Conservation (phyloP, 306 rosid species). For the peach (Prunus persica) region Prunus_persica_NCBIv2 NC_034011.1:522501-523000, state of each 20-base stretch:
- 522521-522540: slow-evolving; percentile 45
- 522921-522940: not conserved
- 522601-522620: slow-evolving; percentile 53
- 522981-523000: not conserved
- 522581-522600: slow-evolving; percentile 39
- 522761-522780: no score
- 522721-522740: no score
- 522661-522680: slow-evolving; percentile 47
- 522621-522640: slow-evolving; percentile 35
- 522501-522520: slow-evolving; percentile 40
- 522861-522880: not conserved
- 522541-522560: slow-evolving; percentile 42
- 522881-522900: not conserved
- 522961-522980: slow-evolving; percentile 7
- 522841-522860: not conserved
- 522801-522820: no score
- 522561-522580: slow-evolving; percentile 41
- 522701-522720: not conserved
- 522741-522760: no score
- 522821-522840: not conserved
- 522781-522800: no score
- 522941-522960: not conserved
- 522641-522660: slow-evolving; percentile 61
- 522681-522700: slow-evolving; percentile 4
- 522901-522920: not conserved